Conservation (phyloP, 257 asterid genomes). For the Fraxinus cuspidata region DNA sequence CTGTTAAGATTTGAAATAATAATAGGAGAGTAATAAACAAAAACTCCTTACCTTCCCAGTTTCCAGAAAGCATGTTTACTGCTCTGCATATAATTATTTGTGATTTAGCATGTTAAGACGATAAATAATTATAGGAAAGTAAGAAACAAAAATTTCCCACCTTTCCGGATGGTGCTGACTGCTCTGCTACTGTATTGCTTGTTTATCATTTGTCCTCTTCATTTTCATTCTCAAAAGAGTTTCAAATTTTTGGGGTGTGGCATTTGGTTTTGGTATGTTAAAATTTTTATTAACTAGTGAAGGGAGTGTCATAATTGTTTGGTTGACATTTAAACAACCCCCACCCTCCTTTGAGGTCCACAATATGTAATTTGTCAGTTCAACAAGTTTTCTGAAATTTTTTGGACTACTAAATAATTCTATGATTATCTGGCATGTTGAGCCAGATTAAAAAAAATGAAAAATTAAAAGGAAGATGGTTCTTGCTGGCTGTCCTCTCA, state of each 20-base stretch:
- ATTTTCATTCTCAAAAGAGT: background rate
- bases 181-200: background rate
- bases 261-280: background rate
- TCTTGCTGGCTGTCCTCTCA: background rate
- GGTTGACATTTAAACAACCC: background rate
- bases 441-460: background rate
- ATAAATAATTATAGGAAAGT: too few relatives aligned
- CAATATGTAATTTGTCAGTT: slow-evolving; percentile 1
- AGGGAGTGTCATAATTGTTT: background rate
- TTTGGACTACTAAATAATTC: background rate
- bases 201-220: background rate
- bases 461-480: background rate
- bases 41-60: background rate
- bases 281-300: background rate
- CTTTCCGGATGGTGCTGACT: too few relatives aligned
- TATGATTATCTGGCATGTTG: background rate
- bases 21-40: background rate
- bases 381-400: background rate
- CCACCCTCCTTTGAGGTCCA: background rate
- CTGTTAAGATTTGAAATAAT: slow-evolving; percentile 13
- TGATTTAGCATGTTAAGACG: too few relatives aligned
- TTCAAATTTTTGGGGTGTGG: background rate
- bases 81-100: background rate
- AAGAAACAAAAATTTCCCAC: too few relatives aligned
- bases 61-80: background rate